Conservation (phyloP, 495 filamentous ascomycete species). For the Darksidea phi region DNA sequence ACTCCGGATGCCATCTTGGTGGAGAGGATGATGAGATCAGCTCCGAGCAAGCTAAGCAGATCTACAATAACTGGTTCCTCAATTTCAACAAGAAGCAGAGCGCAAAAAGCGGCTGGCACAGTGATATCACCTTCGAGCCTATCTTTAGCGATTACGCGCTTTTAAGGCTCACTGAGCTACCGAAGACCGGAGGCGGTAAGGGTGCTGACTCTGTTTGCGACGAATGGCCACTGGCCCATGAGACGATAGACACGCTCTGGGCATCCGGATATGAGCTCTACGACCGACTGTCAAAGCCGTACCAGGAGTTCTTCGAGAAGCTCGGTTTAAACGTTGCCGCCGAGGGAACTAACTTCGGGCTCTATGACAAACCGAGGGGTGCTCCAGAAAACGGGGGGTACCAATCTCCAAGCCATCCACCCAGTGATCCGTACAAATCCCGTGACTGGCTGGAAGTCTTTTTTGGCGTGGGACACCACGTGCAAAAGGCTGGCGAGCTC, state of each 20-base stretch:
- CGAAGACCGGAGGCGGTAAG: slow-evolving; percentile 68
- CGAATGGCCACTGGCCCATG: background rate
- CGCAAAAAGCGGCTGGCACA: slow-evolving; percentile 38
- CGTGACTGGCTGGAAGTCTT: slow-evolving; percentile 76
- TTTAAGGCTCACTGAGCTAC: slow-evolving; percentile 53
- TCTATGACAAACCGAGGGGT: slow-evolving; percentile 56
- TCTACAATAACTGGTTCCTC: slow-evolving; percentile 30
- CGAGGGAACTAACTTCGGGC: slow-evolving; percentile 53
- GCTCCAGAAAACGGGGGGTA: slow-evolving; percentile 67
- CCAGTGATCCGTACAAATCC: slow-evolving; percentile 80
- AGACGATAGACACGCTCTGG: slow-evolving; percentile 65
- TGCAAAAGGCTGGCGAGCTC: slow-evolving; percentile 64
- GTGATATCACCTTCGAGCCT: slow-evolving; percentile 45
- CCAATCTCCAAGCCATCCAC: slow-evolving; percentile 61
- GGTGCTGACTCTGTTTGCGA: slow-evolving; percentile 20
- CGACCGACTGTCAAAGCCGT: slow-evolving; percentile 66
- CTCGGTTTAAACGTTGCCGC: slow-evolving; percentile 61
- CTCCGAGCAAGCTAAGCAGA: slow-evolving; percentile 55
- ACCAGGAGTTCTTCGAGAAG: slow-evolving; percentile 65
- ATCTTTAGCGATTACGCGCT: slow-evolving; percentile 41
- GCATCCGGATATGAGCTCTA: slow-evolving; percentile 76
- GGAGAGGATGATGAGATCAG: slow-evolving; percentile 69
- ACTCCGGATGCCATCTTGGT: slow-evolving; percentile 58
- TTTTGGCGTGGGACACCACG: slow-evolving; percentile 64
- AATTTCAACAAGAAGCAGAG: slow-evolving; percentile 35